Base-by-base conservation (phyloP, 1,139 yeast genomes). In the Yamadazyma aaseri region DNA sequence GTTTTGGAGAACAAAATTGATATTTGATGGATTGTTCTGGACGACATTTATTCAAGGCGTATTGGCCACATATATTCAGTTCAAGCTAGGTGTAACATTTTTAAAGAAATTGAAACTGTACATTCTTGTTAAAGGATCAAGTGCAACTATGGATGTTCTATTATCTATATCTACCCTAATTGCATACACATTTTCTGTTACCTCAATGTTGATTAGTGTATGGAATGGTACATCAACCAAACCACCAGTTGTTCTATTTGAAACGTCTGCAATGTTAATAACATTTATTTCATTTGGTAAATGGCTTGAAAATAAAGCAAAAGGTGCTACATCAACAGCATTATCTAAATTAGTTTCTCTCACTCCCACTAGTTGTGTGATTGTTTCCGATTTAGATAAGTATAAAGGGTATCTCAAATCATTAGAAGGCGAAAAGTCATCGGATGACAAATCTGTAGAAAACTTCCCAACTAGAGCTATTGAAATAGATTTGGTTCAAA, bases 121-220 rank as follows among this genome's bases (percentile, higher is more conserved):
- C n/a, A 43, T 89, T 12, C 65, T 65, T 36, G 87, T 84, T 47
- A 72, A 79, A 6, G 71, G 84, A 17, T 50, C 44, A 26, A 62
- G 59, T 31, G 96, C 97, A n/a, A 89, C 94, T 14, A 94, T 94
- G 98, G 98, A 94, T 58, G 87, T 90, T 2, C 69, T 94, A 42
- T 92, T 94, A 23, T 80, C 86, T 38, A 68, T 86, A 20, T 87
- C 97, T 3, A 89, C 97, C 0, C 65, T 82, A 32, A 79, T 86
- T 20, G 86, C 97, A 3, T 92, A 79, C 51, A 41, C 67, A 11
- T 92, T 86, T 50, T 87, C 97, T 1, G 51, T 84, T 1, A 56
- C 79, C 17, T 73, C 94, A 1, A 77, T 79, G 43, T 35, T 68
- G 3, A 58, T 67, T 35, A 57, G 73, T 67, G 52, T 53, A 44